A percentile compares a stretch with the other conserved stretches of the same genome.
These are phyloP conservation scores for Fomitiporia mediterranea DNA, from an alignment of 1,284 basidiomycete species.

Conservation along the genomic window DNA sequence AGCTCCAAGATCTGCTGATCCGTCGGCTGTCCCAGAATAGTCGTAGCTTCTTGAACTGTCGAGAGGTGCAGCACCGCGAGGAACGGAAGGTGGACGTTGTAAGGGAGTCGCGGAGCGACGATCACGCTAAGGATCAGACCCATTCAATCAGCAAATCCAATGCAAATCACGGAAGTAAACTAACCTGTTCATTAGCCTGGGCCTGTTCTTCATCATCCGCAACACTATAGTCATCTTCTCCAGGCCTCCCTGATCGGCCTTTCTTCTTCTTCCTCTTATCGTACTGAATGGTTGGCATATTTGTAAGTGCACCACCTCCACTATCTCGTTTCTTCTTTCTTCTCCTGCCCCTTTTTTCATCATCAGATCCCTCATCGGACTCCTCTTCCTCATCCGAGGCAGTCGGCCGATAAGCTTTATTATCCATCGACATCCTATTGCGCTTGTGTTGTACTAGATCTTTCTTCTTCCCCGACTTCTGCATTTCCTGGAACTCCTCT, in stretches of 20 bases:
- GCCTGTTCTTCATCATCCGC: slow-evolving; percentile 35
- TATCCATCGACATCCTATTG: slow-evolving; percentile 64
- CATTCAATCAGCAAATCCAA: slow-evolving; percentile 20
- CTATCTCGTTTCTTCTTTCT: slow-evolving; percentile 51
- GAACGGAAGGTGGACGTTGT: slow-evolving; percentile 28
- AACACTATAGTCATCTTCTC: slow-evolving; percentile 38
- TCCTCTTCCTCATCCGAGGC: slow-evolving; percentile 53
- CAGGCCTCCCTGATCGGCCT: slow-evolving; percentile 31
- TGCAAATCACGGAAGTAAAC: slow-evolving; percentile 23
- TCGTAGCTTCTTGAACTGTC: slow-evolving; percentile 22
- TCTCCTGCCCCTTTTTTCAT: slow-evolving; percentile 42
- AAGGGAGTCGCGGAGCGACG: slow-evolving; percentile 21
- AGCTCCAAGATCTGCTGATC: slow-evolving; percentile 44
- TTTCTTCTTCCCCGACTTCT: slow-evolving; percentile 35
- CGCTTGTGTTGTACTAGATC: slow-evolving; percentile 40
- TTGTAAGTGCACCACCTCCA: slow-evolving; percentile 53
- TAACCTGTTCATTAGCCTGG: slow-evolving; percentile 26
- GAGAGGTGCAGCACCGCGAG: slow-evolving; percentile 34
- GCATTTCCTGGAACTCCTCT: slow-evolving; percentile 44
- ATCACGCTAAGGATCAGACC: slow-evolving; percentile 23
- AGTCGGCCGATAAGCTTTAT: slow-evolving; percentile 72
- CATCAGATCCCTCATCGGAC: slow-evolving; percentile 53
- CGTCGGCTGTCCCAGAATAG: slow-evolving; percentile 29
- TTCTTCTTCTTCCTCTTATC: slow-evolving; percentile 48
- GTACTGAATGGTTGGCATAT: slow-evolving; percentile 57